Percentiles rank a stretch among this genome's conserved stretches.
Evolutionary conservation across 257 asterid genomes (phyloP).

Genomic region (Nicotiana tomentosiformis): DNA sequence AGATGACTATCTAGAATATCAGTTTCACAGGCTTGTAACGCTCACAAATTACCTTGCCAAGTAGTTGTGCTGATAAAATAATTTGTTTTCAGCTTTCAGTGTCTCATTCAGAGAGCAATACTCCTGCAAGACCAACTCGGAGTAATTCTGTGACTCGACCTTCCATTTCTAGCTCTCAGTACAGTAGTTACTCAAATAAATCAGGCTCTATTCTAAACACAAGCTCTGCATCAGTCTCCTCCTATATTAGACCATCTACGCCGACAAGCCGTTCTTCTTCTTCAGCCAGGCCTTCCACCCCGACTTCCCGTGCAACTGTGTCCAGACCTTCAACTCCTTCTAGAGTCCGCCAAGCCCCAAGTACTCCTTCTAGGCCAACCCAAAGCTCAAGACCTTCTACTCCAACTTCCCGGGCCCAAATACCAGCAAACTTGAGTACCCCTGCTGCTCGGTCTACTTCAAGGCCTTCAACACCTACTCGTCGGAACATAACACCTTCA

Average conservation of each 20-base stretch:
- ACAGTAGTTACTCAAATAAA: constrained; percentile 59
- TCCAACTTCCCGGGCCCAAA: constrained; percentile 84
- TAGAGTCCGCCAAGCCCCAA: constrained; percentile 49
- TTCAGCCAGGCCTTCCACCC: constrained; percentile 73
- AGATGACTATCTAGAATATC: not conserved
- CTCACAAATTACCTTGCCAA: not conserved
- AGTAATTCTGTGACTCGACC: constrained; percentile 87
- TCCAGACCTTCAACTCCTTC: constrained; percentile 92
- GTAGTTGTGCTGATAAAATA: constrained; percentile 1
- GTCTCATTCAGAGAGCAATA: constrained; percentile 78
- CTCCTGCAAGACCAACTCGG: constrained; percentile 59
- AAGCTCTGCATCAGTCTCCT: constrained; percentile 94
- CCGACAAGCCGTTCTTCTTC: constrained; percentile 78
- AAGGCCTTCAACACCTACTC: constrained; percentile 95
- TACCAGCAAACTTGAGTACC: constrained; percentile 46
- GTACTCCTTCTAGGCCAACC: constrained; percentile 56
- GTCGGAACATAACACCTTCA: constrained; percentile 60
- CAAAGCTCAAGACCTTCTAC: constrained; percentile 94
- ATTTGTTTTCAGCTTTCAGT: constrained; percentile 67
- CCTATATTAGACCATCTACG: constrained; percentile 90
- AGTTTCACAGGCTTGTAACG: not conserved
- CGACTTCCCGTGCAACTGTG: constrained; percentile 56
- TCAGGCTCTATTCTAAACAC: constrained; percentile 73
- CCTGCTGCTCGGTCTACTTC: constrained; percentile 57
- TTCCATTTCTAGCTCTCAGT: constrained; percentile 66